phyloP scores from a whole-genome alignment of 1,139 yeast species.

The Meyerozyma sp. region DNA sequence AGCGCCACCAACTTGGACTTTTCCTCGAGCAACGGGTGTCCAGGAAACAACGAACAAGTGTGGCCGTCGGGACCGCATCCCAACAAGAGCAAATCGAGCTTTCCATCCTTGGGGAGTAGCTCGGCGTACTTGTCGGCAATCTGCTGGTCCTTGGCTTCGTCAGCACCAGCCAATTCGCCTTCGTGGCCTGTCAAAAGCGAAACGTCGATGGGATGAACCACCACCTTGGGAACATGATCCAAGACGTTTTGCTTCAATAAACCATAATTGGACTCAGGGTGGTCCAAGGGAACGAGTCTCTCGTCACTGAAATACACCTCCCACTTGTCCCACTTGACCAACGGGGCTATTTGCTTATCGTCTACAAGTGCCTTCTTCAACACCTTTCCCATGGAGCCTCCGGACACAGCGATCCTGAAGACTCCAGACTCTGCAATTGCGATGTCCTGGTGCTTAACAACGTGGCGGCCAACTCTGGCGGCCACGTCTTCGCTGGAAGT shows the following conservation, averaged over 20 bases:
- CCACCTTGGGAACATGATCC: constrained; percentile 38
- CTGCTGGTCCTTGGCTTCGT: constrained; percentile 32
- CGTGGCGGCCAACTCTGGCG: constrained; percentile 48
- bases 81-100: constrained; percentile 54
- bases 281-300: constrained; percentile 62
- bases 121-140: constrained; percentile 50
- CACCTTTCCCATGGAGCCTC: constrained; percentile 83
- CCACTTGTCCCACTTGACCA: constrained; percentile 65
- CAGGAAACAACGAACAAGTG: constrained; percentile 72
- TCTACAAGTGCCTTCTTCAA: constrained; percentile 66
- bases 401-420: constrained; percentile 80
- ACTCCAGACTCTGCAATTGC: constrained; percentile 35
- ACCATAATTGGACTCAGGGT: constrained; percentile 66
- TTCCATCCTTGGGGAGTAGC: constrained; percentile 33
- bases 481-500: constrained; percentile 41
- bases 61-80: constrained; percentile 85
- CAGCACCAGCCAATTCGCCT: constrained; percentile 36
- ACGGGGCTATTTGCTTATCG: constrained; percentile 38
- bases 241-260: constrained; percentile 55
- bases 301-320: constrained; percentile 69
- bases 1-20: constrained; percentile 32
- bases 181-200: constrained; percentile 40
- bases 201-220: constrained; percentile 46
- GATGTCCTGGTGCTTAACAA: constrained; percentile 49
- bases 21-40: constrained; percentile 43